Evolutionary conservation across 2,329 filamentous ascomycete genomes (phyloP).

Genomic region (Cladosporium oxysporum): DNA sequence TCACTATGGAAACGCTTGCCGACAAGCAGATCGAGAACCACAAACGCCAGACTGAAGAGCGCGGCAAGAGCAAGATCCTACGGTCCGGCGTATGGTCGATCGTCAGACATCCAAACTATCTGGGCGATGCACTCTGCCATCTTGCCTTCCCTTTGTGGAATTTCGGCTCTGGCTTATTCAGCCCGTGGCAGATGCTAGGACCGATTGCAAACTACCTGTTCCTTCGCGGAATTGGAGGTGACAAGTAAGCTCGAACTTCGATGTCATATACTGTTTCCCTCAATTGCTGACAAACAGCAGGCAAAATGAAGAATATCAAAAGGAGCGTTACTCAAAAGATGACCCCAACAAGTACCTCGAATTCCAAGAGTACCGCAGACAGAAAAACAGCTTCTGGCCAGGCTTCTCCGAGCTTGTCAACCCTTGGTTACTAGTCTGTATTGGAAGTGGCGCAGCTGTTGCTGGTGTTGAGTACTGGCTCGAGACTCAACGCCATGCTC

Average conservation of each 20-base stretch:
- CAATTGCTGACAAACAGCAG: conserved; percentile 23
- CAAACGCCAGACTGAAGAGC: conserved; percentile 44
- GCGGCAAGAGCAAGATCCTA: conserved; percentile 40
- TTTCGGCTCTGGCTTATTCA: conserved; percentile 56
- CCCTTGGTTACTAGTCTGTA: conserved; percentile 58
- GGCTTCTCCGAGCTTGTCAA: conserved; percentile 52
- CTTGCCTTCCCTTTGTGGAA: conserved; percentile 61
- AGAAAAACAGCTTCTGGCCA: conserved; percentile 65
- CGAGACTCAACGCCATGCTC: not conserved
- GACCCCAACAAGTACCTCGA: conserved; percentile 56
- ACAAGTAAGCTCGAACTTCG: conserved; percentile 35
- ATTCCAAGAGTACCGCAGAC: conserved; percentile 52
- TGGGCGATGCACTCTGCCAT: conserved; percentile 62
- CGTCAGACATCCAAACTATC: conserved; percentile 63
- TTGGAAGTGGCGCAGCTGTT: conserved; percentile 53
- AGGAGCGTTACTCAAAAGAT: conserved; percentile 53
- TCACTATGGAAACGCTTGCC: conserved; percentile 58
- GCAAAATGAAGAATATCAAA: conserved; percentile 56
- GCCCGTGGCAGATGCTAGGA: conserved; percentile 57
- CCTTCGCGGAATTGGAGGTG: conserved; percentile 59
- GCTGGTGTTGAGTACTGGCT: conserved; percentile 31
- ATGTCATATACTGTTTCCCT: not conserved
- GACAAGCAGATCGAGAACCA: conserved; percentile 59
- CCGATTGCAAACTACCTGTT: conserved; percentile 61
- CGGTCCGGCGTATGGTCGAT: conserved; percentile 63